These are phyloP conservation scores for Sarocladium oryzae DNA, from an alignment of 2,329 filamentous ascomycete genomes.

Conservation along the genomic window DNA sequence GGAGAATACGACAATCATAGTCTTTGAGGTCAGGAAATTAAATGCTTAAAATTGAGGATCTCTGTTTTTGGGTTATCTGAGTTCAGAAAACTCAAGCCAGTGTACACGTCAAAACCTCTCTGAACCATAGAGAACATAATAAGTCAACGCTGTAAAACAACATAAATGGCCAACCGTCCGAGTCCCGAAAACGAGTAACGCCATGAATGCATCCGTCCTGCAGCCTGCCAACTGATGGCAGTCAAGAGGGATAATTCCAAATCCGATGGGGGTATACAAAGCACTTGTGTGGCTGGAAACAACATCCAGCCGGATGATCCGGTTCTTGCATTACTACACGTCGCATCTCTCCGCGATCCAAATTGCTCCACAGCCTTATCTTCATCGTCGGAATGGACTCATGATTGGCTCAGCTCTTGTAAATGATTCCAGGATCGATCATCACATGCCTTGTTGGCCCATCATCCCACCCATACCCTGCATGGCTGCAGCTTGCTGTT, in stretches of 20 bases:
- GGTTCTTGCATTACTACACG: too few species aligned
- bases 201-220: not conserved
- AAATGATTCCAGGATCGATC: not conserved
- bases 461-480: slow-evolving; percentile 50
- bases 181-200: not conserved
- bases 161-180: not conserved
- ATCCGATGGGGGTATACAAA: slow-evolving; percentile 8
- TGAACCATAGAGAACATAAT: not conserved
- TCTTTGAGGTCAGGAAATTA: too few species aligned
- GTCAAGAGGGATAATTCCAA: not conserved
- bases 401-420: too few species aligned
- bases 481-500: slow-evolving; percentile 36
- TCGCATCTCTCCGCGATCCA: not conserved
- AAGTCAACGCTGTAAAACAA: not conserved
- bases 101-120: too few species aligned
- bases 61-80: too few species aligned
- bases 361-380: too few species aligned
- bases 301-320: too few species aligned
- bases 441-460: slow-evolving; percentile 42
- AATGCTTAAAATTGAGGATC: too few species aligned
- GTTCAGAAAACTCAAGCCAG: too few species aligned
- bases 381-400: too few species aligned
- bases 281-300: not conserved
- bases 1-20: too few species aligned
- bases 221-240: not conserved